phyloP scores from a whole-genome alignment of 2,329 filamentous ascomycete species.

The Canariomyces notabilis region DNA sequence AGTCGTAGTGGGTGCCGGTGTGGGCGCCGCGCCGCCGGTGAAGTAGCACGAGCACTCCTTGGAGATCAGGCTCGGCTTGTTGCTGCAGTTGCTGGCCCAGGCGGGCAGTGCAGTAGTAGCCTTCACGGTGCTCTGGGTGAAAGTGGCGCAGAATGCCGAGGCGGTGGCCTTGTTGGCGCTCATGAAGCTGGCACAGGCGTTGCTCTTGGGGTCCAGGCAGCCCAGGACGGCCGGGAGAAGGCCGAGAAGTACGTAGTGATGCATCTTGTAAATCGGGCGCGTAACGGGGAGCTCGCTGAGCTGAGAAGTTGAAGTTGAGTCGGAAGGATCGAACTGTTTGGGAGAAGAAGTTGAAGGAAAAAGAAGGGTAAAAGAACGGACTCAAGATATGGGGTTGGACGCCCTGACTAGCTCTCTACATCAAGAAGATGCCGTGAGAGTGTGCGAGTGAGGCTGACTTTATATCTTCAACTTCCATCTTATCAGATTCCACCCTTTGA shows the following conservation, averaged over 20 bases:
- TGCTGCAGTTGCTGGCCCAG: constrained; percentile 11
- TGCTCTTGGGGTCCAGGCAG: constrained; percentile 2
- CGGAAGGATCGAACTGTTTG: background rate
- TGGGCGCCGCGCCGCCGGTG: background rate
- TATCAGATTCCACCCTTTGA: too few relatives aligned
- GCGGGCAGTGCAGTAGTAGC: constrained; percentile 5
- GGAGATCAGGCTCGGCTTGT: constrained; percentile 11
- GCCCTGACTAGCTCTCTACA: too few relatives aligned
- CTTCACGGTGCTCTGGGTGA: constrained; percentile 7
- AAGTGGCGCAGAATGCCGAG: constrained; percentile 11
- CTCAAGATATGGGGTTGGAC: too few relatives aligned
- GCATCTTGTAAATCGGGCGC: constrained; percentile 3
- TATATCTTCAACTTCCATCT: too few relatives aligned
- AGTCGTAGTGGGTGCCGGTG: background rate
- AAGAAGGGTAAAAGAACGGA: too few relatives aligned
- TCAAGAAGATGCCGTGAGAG: too few relatives aligned
- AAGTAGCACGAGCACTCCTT: constrained; percentile 15
- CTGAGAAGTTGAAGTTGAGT: background rate
- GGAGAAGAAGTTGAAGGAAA: too few relatives aligned
- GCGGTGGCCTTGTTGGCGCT: constrained; percentile 8
- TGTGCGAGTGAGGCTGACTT: too few relatives aligned
- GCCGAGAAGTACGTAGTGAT: constrained; percentile 7
- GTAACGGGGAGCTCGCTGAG: background rate
- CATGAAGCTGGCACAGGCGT: constrained; percentile 11
- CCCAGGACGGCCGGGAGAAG: constrained; percentile 10